Conservation (phyloP, 306 rosid species). For the Inga leiocalycina region DNA sequence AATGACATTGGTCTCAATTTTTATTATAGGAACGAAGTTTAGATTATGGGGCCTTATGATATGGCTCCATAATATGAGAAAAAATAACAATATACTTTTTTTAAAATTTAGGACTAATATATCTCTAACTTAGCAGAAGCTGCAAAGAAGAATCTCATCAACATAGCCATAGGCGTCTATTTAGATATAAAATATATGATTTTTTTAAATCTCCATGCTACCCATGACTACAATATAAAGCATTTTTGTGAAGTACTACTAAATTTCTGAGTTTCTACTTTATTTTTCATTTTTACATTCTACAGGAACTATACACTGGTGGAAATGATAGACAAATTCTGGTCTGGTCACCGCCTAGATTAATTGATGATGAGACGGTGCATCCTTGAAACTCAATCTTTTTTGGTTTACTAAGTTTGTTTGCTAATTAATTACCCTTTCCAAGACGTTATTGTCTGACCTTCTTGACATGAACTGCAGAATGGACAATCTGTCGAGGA, state of each 20-base stretch:
- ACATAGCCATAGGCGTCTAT: neutral
- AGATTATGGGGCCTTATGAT: conserved; percentile 13
- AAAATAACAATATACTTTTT: neutral
- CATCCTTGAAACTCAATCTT: conserved; percentile 23
- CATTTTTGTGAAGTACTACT: neutral
- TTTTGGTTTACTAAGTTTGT: conserved; percentile 6
- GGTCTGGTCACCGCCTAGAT: conserved; percentile 80
- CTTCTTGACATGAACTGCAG: conserved; percentile 55
- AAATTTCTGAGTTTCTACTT: neutral
- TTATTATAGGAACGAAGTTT: conserved; percentile 16
- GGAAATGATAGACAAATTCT: conserved; percentile 93
- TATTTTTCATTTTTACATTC: neutral
- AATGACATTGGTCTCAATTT: neutral
- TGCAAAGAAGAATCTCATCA: neutral
- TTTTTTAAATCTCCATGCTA: neutral
- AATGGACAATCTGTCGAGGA: conserved; percentile 56
- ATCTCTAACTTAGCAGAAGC: neutral
- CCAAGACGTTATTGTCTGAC: conserved; percentile 33
- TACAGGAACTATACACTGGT: conserved; percentile 89
- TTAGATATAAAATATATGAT: neutral
- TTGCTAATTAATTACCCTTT: neutral
- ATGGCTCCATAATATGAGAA: neutral
- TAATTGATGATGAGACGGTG: conserved; percentile 57
- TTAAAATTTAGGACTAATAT: neutral
- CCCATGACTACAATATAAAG: neutral